A percentile compares a stretch with the other conserved stretches of the same genome.
phyloP scores from a whole-genome alignment of 2,329 filamentous ascomycete species.

The Epichloe brachyelytri region DNA sequence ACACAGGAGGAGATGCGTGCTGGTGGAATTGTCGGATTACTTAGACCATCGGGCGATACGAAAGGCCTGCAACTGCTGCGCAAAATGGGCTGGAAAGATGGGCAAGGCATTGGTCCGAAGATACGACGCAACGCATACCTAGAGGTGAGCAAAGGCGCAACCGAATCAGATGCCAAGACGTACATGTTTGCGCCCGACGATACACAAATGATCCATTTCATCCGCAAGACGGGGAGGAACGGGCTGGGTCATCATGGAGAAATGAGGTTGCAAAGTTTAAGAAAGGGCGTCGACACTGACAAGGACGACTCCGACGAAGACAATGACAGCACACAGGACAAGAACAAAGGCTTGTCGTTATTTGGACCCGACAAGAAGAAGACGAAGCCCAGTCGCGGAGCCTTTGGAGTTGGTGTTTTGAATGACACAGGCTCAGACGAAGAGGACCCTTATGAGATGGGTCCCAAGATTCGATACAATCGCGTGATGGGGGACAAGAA shows the following conservation, averaged over 20 bases:
- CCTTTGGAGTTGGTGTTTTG: slow-evolving; percentile 76
- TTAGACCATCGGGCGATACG: slow-evolving; percentile 63
- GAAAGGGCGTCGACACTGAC: slow-evolving; percentile 23
- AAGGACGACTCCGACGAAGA: slow-evolving; percentile 33
- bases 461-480: slow-evolving; percentile 81
- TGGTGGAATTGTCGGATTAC: slow-evolving; percentile 54
- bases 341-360: slow-evolving; percentile 7
- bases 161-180: slow-evolving; percentile 29
- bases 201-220: slow-evolving; percentile 51
- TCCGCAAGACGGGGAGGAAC: slow-evolving; percentile 53
- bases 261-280: slow-evolving; percentile 31
- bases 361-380: slow-evolving; percentile 34
- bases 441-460: slow-evolving; percentile 86
- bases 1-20: slow-evolving; percentile 37
- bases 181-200: slow-evolving; percentile 83
- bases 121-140: slow-evolving; percentile 61
- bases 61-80: slow-evolving; percentile 77
- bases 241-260: slow-evolving; percentile 58
- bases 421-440: slow-evolving; percentile 94
- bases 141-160: slow-evolving; percentile 28
- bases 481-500: slow-evolving; percentile 69
- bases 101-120: slow-evolving; percentile 85
- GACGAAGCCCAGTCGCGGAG: slow-evolving; percentile 38
- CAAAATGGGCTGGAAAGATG: slow-evolving; percentile 92
- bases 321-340: slow-evolving; percentile 3